Base-by-base conservation (phyloP, 139 green algal species). In the Edaphochlamys debaryana region DNA sequence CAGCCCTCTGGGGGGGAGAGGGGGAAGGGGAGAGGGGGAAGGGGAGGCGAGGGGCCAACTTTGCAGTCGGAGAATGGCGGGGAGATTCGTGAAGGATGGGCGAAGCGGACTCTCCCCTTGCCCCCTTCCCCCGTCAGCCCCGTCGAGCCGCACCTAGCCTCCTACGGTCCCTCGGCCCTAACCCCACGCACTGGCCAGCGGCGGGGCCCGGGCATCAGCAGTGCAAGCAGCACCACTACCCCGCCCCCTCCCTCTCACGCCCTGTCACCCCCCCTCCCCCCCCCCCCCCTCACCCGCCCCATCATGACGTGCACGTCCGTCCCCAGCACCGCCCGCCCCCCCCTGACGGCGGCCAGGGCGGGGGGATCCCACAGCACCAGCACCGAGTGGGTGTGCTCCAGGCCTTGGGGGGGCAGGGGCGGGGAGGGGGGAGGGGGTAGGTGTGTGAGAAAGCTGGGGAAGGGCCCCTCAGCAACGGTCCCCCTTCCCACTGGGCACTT, bases 261-360 rank as follows among this genome's bases (percentile, higher is more conserved):
- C 4, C 58, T 19, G 11, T 27, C 6, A 37, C 13, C 63, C 1
- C 63, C 5, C 11, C 64, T 45, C 3, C 8, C 2, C 34, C n/a
- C n/a, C n/a, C n/a, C n/a, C n/a, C n/a, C n/a, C n/a, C n/a, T 25
- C n/a, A 82, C 75, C 62, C 72, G 75, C 1, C 75, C 75, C 60
- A 72, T 23, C 75, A 82, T 82, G 41, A 82, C 41, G 75, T 72
- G 62, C 22, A 82, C 75, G n/a, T 82, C 75, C 41, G 62, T 82
- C 23, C 75, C 75, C 75, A 82, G 75, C 62, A 82, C 75, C 41
- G 75, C 75, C 75, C 62, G 32, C 8, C 75, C 75, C 41, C 54
- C 62, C 75, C 72, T 82, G n/a, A 82, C 75, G 0, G 37, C 37
- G 37, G 56, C 40, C 75, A 82, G 41, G 15, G 75, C 72, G 41